Conservation (phyloP, 805 yeast species). For the Candida koratica region DNA sequence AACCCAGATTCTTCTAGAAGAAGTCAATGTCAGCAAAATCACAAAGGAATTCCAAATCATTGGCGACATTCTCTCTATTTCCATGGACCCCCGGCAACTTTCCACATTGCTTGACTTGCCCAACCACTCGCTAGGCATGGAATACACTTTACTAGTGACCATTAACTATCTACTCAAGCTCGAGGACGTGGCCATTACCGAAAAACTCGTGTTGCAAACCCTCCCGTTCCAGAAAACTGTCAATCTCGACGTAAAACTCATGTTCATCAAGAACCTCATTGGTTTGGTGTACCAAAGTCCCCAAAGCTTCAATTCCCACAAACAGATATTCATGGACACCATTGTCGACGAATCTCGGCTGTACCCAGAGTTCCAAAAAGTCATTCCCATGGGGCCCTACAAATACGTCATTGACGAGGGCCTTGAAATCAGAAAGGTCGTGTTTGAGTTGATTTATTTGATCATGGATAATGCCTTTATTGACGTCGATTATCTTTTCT, state of each 20-base stretch:
- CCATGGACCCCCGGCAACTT: constrained; percentile 20
- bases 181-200: constrained; percentile 13
- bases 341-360: constrained; percentile 53
- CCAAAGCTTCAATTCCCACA: constrained; percentile 16
- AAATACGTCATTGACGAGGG: constrained; percentile 80
- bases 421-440: constrained; percentile 63
- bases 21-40: constrained; percentile 12
- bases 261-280: constrained; percentile 14
- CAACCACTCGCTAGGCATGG: constrained; percentile 15
- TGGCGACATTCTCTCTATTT: constrained; percentile 34
- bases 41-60: constrained; percentile 24
- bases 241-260: constrained; percentile 47
- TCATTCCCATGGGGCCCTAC: constrained; percentile 82
- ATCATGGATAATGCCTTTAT: constrained; percentile 32
- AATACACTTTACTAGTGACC: constrained; percentile 32
- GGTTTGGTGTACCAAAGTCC: constrained; percentile 13
- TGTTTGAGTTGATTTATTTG: constrained; percentile 66
- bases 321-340: constrained; percentile 35
- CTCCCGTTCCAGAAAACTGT: constrained; percentile 23
- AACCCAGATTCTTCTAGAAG: constrained; percentile 17
- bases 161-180: constrained; percentile 23
- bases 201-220: constrained; percentile 16
- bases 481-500: constrained; percentile 25
- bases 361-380: constrained; percentile 54
- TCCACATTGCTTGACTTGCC: constrained; percentile 10